Conservation (phyloP, 345 rosid species). For the Firmiana major region DNA sequence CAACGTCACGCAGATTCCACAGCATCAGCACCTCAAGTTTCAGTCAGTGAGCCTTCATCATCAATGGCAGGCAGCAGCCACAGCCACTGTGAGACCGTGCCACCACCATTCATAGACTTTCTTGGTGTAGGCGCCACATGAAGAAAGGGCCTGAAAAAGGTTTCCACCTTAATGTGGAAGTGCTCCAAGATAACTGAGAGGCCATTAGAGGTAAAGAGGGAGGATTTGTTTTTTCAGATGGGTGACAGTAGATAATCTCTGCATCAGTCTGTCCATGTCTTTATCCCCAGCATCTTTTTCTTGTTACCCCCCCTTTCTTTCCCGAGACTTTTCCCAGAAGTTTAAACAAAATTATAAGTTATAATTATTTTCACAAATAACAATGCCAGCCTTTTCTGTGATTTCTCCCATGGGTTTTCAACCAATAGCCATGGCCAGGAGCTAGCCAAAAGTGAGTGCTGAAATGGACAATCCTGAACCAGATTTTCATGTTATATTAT, state of each 20-base stretch:
- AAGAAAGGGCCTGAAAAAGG: constrained; percentile 22
- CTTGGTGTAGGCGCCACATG: constrained; percentile 77
- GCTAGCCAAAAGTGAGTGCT: neutral
- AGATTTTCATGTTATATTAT: neutral
- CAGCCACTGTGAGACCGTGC: constrained; percentile 25
- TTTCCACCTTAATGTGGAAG: constrained; percentile 24
- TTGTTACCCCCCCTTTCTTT: neutral
- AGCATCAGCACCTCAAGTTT: constrained; percentile 21
- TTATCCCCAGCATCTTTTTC: neutral
- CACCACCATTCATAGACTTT: constrained; percentile 63
- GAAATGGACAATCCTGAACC: neutral
- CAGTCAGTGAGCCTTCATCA: constrained; percentile 29
- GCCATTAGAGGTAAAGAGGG: constrained; percentile 26
- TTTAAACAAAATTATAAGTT: neutral
- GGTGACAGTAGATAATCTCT: constrained; percentile 6
- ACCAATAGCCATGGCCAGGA: neutral
- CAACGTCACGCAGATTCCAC: constrained; percentile 27
- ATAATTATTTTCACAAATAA: neutral
- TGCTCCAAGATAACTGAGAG: constrained; percentile 17
- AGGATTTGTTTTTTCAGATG: constrained; percentile 8
- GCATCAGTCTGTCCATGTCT: neutral
- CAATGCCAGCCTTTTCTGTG: neutral
- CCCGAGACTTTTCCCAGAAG: neutral
- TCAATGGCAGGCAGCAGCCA: constrained; percentile 1
- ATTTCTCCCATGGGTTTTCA: neutral